A percentile compares a stretch with the other conserved stretches of the same genome.
Evolutionary conservation across 192 early-diverging fungal species (phyloP).

Genomic region (Coemansia sp.): DNA sequence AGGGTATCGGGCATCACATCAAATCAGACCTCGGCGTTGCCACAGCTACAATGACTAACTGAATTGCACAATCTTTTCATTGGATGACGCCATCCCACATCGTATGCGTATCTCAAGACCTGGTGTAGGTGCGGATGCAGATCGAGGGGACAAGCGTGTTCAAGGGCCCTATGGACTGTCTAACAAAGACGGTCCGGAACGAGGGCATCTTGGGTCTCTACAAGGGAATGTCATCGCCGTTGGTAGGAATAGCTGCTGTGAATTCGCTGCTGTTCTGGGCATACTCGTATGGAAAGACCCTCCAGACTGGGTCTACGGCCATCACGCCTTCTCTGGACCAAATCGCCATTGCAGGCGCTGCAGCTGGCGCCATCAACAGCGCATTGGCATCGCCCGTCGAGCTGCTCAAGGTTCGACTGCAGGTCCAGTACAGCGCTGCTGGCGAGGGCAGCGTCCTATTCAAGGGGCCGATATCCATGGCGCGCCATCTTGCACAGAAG

Average conservation of each 20-base stretch:
- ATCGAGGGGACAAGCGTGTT: conserved; percentile 62
- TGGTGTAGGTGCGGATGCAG: conserved; percentile 66
- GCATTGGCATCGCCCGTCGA: conserved; percentile 91
- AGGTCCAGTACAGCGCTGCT: conserved; percentile 72
- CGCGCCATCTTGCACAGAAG: conserved; percentile 61
- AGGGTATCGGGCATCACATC: too few relatives aligned
- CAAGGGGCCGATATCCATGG: conserved; percentile 70
- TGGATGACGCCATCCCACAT: conserved; percentile 19
- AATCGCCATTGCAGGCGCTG: conserved; percentile 83
- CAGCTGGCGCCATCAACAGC: conserved; percentile 82
- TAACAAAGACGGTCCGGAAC: conserved; percentile 75
- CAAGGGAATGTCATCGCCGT: conserved; percentile 85
- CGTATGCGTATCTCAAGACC: neutral
- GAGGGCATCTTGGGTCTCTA: conserved; percentile 78
- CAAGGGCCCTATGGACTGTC: conserved; percentile 77
- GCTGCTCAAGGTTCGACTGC: conserved; percentile 89
- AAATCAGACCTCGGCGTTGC: neutral
- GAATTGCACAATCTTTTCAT: conserved; percentile 4
- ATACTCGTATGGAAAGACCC: conserved; percentile 64
- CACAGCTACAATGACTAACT: neutral
- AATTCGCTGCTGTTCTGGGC: conserved; percentile 86
- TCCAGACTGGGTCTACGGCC: conserved; percentile 54
- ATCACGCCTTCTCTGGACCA: conserved; percentile 63
- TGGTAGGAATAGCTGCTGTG: conserved; percentile 79
- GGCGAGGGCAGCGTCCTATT: conserved; percentile 14